Percentiles rank a stretch among this genome's conserved stretches.
phyloP scores from a whole-genome alignment of 176 grass and related monocot species.

The Guadua angustifolia region DNA sequence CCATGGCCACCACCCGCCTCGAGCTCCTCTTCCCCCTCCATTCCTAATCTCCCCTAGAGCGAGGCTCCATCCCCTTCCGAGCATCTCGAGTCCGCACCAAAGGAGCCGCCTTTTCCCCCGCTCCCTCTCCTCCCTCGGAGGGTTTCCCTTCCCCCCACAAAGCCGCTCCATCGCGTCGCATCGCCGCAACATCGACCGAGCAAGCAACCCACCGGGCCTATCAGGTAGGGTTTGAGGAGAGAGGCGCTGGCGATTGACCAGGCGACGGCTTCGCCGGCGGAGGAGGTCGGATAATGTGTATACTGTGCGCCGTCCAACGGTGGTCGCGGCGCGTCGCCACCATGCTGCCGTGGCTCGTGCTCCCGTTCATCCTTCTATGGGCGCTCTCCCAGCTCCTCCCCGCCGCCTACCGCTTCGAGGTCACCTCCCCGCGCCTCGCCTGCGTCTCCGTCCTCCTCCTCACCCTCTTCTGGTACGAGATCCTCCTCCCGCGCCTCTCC shows the following conservation, averaged over 20 bases:
- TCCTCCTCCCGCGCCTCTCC: constrained; percentile 77
- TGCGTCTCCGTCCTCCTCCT: constrained; percentile 88
- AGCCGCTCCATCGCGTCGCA: neutral
- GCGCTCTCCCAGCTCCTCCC: constrained; percentile 88
- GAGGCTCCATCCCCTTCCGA: neutral
- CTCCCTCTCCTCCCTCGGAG: constrained; percentile 40
- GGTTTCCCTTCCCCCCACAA: constrained; percentile 34
- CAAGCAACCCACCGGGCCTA: constrained; percentile 30
- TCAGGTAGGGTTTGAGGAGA: constrained; percentile 6
- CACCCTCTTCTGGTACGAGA: constrained; percentile 98
- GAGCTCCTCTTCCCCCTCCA: constrained; percentile 29
- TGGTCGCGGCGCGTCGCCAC: constrained; percentile 92
- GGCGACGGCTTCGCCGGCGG: constrained; percentile 35
- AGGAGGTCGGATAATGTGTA: constrained; percentile 84
- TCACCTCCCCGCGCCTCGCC: constrained; percentile 90
- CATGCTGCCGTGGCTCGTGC: constrained; percentile 89
- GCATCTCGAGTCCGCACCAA: constrained; percentile 47
- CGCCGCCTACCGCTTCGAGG: constrained; percentile 80
- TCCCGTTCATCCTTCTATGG: constrained; percentile 86
- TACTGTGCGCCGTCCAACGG: constrained; percentile 90
- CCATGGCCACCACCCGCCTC: constrained; percentile 49
- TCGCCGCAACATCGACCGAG: constrained; percentile 32
- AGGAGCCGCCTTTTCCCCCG: constrained; percentile 28
- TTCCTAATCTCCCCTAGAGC: constrained; percentile 8
- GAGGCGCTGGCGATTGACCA: constrained; percentile 55